Evolutionary conservation across 176 grass and related monocot genomes (phyloP), one percentile per base, ranked within the genome.

Genomic region (Olyra latifolia): DNA sequence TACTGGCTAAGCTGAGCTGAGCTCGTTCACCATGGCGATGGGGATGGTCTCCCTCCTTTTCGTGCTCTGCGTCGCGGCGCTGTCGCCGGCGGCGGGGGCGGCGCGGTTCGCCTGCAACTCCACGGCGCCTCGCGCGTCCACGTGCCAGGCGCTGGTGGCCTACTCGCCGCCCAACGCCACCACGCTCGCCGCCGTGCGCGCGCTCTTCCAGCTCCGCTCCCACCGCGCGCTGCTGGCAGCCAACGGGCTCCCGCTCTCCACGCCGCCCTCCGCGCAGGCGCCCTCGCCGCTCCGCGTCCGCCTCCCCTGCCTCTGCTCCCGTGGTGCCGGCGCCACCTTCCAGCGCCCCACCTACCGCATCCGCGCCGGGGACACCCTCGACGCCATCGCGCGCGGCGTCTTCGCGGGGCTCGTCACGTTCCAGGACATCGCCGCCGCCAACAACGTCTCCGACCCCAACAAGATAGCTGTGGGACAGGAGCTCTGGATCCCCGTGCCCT

Each of bases 401-500:
- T 99, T 95, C 83, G 74, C 74, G 16, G 96, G 90, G 9, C 79
- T 95, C 65, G 88, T 95, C 42, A 84, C 92, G 16, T 93, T 55
- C 85, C 71, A 91, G 82, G 96, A 99, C 78, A 93, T 99, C 89
- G 92, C 90, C 55, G 78, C 76, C 24, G 90, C 88, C 14, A 99
- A 99, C 85, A 91, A 89, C 55, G 84, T 99, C 15, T 87, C 92
- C 20, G 90, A 99, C 81, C 84, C 90, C 0, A 89, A 83, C 40
- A 48, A 20, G 58, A 67, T 99, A 42, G 57, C 78, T 23, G 84
- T 89, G 15, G 92, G 88, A 0, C 88, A 91, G 88, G 79, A 95
- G 86, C 86, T 99, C 66, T 75, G 89, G 88, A 88, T 99, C 72
- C 96, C 96, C 43, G 78, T 99, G 66, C 96, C 96, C 17, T 99